phyloP scores from a whole-genome alignment of 805 yeast species.

The Wickerhamiella lipophila region DNA sequence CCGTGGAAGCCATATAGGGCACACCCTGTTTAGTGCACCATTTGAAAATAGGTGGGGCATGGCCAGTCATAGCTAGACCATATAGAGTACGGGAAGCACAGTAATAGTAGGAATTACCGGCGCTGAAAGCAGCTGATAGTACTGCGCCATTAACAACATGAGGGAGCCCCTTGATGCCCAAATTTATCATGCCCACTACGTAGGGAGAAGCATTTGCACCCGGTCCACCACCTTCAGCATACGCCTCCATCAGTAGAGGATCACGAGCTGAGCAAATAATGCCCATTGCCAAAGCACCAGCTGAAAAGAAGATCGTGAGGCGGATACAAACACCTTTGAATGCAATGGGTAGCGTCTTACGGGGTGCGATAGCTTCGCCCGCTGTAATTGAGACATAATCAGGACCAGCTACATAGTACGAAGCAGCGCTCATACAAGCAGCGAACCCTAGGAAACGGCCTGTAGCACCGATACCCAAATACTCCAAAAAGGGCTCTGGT shows the following conservation, averaged over 20 bases:
- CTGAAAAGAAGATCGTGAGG: conserved; percentile 51
- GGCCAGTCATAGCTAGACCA: conserved; percentile 58
- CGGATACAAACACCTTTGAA: conserved; percentile 63
- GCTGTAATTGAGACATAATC: conserved; percentile 79
- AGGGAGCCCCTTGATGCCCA: conserved; percentile 36
- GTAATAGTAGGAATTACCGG: conserved; percentile 71
- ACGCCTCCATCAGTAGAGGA: conserved; percentile 43
- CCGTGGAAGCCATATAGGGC: conserved; percentile 46
- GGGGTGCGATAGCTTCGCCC: conserved; percentile 63
- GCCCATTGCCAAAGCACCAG: conserved; percentile 70
- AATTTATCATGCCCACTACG: conserved; percentile 60
- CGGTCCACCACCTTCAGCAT: conserved; percentile 42
- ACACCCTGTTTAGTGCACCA: conserved; percentile 56
- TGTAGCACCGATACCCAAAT: conserved; percentile 33
- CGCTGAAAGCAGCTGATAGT: conserved; percentile 63
- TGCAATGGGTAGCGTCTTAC: conserved; percentile 63
- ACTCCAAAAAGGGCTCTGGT: conserved; percentile 49
- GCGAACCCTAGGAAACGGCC: conserved; percentile 66
- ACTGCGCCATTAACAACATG: conserved; percentile 65
- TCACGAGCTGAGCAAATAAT: conserved; percentile 62
- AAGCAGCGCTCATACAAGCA: conserved; percentile 55
- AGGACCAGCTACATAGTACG: conserved; percentile 76
- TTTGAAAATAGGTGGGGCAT: conserved; percentile 57
- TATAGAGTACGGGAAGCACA: conserved; percentile 58
- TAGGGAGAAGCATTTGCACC: conserved; percentile 39